Evolutionary conservation across 176 grass and related monocot genomes (phyloP), one percentile per base, ranked within the genome.

Genomic region (Avena atlantica): DNA sequence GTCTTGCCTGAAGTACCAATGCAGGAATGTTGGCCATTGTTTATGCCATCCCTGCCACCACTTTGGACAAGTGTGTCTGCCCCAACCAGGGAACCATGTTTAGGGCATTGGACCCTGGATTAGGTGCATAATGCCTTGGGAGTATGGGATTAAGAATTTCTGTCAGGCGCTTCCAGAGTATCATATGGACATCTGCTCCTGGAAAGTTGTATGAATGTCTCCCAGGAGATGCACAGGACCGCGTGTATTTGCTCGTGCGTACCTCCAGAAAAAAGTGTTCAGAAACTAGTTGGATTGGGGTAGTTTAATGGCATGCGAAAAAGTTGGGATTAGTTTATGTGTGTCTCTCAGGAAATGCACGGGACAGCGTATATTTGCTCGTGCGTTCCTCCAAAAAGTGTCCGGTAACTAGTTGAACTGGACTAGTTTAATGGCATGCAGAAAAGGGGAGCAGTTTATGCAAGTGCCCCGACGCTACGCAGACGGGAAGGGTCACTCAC

Each of bases 21-120:
- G 78, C 86, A 85, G 70, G 23, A 50, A 50, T 15, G 23, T 36
- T 86, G 7, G 17, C 31, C 44, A 25, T 88, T 82, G 63, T 88
- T 88, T 88, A 88, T 88, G 77, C 51, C 25, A 37, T 66, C 78
- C 65, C 9, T 86, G 86, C 86, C 63, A 78, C 24, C 20, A 71
- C 73, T 88, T 88, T 78, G 49, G 31, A 81, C 29, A 78, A 88
- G 83, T 70, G 55, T 88, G 90, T 88, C 86, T 82, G 63, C 86
- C 86, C 77, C 77, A 82, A 82, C 24, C 70, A 70, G 64, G 86
- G 90, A 50, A 0, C 73, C 77, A 12, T 88, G 90, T 82, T 91
- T 86, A 86, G 78, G 82, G 73, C 82, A 71, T 45, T 71, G 86
- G 53, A 9, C 71, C 84, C 90, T 85, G 52, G 82, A 88, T 91